Percentiles rank a stretch among this genome's conserved stretches.
Evolutionary conservation across 2,329 filamentous ascomycete genomes (phyloP).

Genomic region (Plectosphaerella plurivora): DNA sequence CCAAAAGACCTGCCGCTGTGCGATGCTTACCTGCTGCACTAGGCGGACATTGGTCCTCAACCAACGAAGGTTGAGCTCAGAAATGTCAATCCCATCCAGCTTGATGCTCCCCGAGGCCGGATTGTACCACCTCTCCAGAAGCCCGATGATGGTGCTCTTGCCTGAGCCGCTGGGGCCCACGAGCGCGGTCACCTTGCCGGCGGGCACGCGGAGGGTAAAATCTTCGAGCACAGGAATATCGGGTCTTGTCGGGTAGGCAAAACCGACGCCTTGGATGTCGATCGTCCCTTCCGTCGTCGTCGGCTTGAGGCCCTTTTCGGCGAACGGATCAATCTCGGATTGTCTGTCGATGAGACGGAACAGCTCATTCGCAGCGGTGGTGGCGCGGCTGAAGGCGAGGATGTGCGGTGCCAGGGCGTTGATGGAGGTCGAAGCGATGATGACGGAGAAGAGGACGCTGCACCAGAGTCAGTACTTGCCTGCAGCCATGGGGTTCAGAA

Average conservation of each 20-base stretch:
- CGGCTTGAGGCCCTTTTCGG: constrained; percentile 9
- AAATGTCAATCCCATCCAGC: constrained; percentile 20
- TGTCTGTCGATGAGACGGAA: constrained; percentile 18
- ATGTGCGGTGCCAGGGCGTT: constrained; percentile 12
- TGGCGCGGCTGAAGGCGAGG: constrained; percentile 15
- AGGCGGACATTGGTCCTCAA: constrained; percentile 22
- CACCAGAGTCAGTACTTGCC: background rate
- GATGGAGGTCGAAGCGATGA: constrained; percentile 14
- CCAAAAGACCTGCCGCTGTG: background rate
- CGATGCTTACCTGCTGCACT: constrained; percentile 16
- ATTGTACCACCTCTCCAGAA: constrained; percentile 62
- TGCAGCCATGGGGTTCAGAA: constrained; percentile 17
- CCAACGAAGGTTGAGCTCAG: constrained; percentile 21
- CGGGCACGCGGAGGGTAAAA: constrained; percentile 54
- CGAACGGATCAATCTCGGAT: constrained; percentile 18
- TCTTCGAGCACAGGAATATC: constrained; percentile 60
- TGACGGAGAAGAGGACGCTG: constrained; percentile 18
- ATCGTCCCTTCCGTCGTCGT: constrained; percentile 25
- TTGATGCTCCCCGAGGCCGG: constrained; percentile 16
- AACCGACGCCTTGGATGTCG: constrained; percentile 57
- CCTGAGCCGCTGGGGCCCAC: constrained; percentile 66
- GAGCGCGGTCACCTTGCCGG: constrained; percentile 64
- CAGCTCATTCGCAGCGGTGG: constrained; percentile 16
- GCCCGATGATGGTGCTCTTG: constrained; percentile 63
- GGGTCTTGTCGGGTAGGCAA: constrained; percentile 64